Conservation (phyloP, 1,139 yeast genomes). For the Geotrichum phurueaensis region DNA sequence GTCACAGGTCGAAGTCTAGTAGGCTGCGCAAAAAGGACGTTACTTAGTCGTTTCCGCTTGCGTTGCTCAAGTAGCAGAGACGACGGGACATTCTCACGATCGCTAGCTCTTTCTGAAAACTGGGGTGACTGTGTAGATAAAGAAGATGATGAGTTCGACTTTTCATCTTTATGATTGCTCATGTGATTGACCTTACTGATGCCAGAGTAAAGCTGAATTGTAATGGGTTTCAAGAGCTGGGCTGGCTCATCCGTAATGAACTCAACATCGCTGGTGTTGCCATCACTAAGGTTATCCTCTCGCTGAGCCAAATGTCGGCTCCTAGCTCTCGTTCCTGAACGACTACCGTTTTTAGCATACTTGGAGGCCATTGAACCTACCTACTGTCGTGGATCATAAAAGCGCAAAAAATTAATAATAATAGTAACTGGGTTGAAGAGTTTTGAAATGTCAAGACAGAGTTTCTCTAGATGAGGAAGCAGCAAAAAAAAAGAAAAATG, state of each 20-base stretch:
- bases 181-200: neutral
- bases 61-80: neutral
- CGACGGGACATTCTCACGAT: neutral
- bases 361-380: neutral
- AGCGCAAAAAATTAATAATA: neutral
- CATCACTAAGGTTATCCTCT: neutral
- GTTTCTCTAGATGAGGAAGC: neutral
- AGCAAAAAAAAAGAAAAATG: too few species aligned
- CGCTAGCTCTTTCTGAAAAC: neutral
- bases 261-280: neutral
- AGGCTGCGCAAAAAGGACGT: neutral
- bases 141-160: neutral
- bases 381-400: neutral
- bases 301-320: neutral
- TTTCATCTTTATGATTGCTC: neutral
- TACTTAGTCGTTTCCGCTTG: neutral
- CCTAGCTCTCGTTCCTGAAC: neutral
- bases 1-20: neutral
- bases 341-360: neutral
- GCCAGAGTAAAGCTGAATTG: neutral
- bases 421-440: neutral
- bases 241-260: neutral
- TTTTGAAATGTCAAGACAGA: neutral
- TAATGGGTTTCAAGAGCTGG: neutral
- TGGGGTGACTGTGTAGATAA: neutral